These are phyloP conservation scores for Ambrosiella xylebori DNA, from an alignment of 2,329 filamentous ascomycete genomes.

Conservation along the genomic window DNA sequence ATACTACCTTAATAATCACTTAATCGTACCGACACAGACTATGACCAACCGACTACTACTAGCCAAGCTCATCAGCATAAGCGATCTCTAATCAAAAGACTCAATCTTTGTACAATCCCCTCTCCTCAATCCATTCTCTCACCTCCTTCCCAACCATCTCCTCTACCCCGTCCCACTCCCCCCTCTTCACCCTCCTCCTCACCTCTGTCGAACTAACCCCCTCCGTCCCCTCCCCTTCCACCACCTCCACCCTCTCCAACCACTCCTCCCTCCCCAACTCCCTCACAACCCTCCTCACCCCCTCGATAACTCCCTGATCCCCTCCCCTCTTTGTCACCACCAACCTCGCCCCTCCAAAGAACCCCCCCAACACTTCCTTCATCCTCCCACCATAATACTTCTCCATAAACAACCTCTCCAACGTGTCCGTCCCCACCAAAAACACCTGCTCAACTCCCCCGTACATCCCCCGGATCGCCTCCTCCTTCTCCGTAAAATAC, in stretches of 20 bases:
- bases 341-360: slow-evolving; percentile 45
- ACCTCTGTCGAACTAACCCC: slow-evolving; percentile 28
- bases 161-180: slow-evolving; percentile 30
- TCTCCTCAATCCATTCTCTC: slow-evolving; percentile 36
- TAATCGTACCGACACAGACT: no score
- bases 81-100: background rate
- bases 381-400: slow-evolving; percentile 43
- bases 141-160: slow-evolving; percentile 41
- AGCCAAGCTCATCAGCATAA: no score
- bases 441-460: slow-evolving; percentile 41
- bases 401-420: slow-evolving; percentile 53
- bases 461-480: slow-evolving; percentile 30
- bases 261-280: slow-evolving; percentile 25
- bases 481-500: slow-evolving; percentile 57
- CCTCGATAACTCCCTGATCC: slow-evolving; percentile 34
- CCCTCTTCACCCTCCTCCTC: slow-evolving; percentile 20
- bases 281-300: slow-evolving; percentile 13
- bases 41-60: no score
- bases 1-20: no score
- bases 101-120: slow-evolving; percentile 35
- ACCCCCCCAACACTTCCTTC: slow-evolving; percentile 33
- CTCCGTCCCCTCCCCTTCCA: slow-evolving; percentile 23
- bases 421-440: slow-evolving; percentile 58
- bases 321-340: slow-evolving; percentile 20
- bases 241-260: slow-evolving; percentile 42